Evolutionary conservation across 1,284 basidiomycete genomes (phyloP), one percentile per base, ranked within the genome.

Genomic region (Cutaneotrichosporon sp.): DNA sequence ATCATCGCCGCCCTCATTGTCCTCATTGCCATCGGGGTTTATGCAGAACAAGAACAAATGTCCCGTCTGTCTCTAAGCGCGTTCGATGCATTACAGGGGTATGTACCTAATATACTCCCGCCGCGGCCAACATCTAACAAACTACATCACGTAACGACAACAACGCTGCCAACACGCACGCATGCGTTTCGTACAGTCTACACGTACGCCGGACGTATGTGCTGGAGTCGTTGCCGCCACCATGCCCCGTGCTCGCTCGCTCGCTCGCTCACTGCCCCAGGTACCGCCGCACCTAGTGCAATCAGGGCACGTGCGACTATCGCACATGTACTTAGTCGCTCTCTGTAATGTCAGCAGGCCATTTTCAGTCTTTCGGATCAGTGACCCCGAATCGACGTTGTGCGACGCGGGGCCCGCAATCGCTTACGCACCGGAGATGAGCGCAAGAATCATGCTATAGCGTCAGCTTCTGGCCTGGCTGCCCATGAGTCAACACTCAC

Each of bases 401-500:
- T 14, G 29, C 29, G 27, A 12, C 29, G 29, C 10, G 29, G 29
- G 10, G 29, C 29, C 29, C 10, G 29, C 29, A 31, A 31, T 31
- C 4, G 3, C 11, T 20, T 43, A 62, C 67, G 55, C 51, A 71
- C 75, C 88, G 46, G 86, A 85, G 69, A 90, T 90, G 62, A 90
- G 82, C 14, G 87, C 87, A 42, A 88, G 83, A 66, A 90, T 90
- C 88, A 90, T 89, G 68, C 87, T 88, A 57, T 26, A 10, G 37
- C 16, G 48, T 38, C 29, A 51, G 42, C 29, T 32, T 20, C 43
- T 22, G 27, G 25, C 9, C 5, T 35, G 16, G 4, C 9, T 16
- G 4, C n/a, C 25, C 19, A 19, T 19, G 3, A 25, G 9, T n/a
- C 22, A 26, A 25, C 38, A 80, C 87, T 62, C 65, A 90, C 88